Base-by-base conservation (phyloP, 2,329 filamentous ascomycete species). In the Emmonsiellopsis sp. region DNA sequence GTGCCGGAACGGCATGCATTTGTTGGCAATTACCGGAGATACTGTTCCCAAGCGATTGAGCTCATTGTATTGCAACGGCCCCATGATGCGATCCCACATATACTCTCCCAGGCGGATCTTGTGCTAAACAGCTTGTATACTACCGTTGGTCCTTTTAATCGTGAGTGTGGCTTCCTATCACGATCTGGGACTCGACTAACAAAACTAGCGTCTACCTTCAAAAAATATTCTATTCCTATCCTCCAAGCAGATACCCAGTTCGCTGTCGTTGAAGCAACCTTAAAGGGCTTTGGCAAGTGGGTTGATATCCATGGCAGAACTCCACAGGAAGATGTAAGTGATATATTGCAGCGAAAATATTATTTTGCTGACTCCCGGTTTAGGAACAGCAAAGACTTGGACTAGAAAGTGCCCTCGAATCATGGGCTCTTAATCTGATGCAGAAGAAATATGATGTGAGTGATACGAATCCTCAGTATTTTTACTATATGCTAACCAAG, bases 1-100 rank as follows among this genome's bases (percentile, higher is more conserved):
- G 77, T 92, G 17, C 93, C 93, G 0, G 93, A 98, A 67, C 82
- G 90, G 27, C 93, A 98, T 70, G 89, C 90, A 1, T 98, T 98
- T 67, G 78, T 97, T 9, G 90, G 92, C 3, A 97, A 98, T 65
- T 98, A 98, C 68, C 81, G 93, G 40, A 82, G 93, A 55, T 97
- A 95, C 64, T 93, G 90, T 67, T 84, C 85, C 2, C 85, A 88
- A 55, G 81, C 96, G 31, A 89, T 98, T 53, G 92, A 97, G 69
- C 80, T 80, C 13, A 88, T 97, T 57, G 89, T 94, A 21, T 81
- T 87, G 59, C 80, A 87, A 60, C 87, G 88, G 61, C 83, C 91
- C 2, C 81, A 87, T 49, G 91, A 96, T 56, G 92, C 92, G 0
- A 84, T 97, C 58, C 81, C 84, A 42, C 88, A 96, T 68, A 91